phyloP scores from a whole-genome alignment of 106 monocot genomes.

The Platanthera zijinensis region DNA sequence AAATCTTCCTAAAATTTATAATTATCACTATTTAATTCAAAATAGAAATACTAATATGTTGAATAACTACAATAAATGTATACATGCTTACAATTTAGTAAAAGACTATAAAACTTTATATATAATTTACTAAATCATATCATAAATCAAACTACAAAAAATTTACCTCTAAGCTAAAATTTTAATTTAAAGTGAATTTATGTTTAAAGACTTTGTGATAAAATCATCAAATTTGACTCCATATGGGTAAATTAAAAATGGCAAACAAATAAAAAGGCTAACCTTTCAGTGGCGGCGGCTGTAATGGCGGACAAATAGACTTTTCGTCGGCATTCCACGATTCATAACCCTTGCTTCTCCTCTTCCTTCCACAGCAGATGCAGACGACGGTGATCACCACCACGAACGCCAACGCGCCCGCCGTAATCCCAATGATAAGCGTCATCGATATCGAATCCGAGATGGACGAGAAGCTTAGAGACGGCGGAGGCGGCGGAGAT shows the following conservation, averaged over 20 bases:
- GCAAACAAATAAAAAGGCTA: background rate
- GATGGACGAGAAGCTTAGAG: background rate
- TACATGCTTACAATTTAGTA: too few species aligned
- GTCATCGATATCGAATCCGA: background rate
- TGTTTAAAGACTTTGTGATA: too few species aligned
- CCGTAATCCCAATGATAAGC: slow-evolving; percentile 13
- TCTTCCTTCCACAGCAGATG: slow-evolving; percentile 14
- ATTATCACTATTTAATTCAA: too few species aligned
- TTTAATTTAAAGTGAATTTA: too few species aligned
- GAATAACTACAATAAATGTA: too few species aligned
- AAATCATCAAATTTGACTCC: too few species aligned
- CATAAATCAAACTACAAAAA: too few species aligned
- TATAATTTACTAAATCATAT: too few species aligned
- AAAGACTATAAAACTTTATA: too few species aligned
- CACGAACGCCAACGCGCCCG: slow-evolving; percentile 9
- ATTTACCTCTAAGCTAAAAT: too few species aligned
- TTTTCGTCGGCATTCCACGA: background rate
- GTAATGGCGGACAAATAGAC: background rate
- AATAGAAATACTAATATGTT: too few species aligned
- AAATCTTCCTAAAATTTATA: too few species aligned
- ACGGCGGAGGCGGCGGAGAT: slow-evolving; percentile 10
- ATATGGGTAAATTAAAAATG: background rate
- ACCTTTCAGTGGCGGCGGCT: background rate
- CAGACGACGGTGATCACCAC: background rate
- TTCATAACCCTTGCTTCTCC: background rate